These are phyloP conservation scores for Silene noctiflora DNA, from an alignment of 179 eudicot genomes.

Conservation along the genomic window DNA sequence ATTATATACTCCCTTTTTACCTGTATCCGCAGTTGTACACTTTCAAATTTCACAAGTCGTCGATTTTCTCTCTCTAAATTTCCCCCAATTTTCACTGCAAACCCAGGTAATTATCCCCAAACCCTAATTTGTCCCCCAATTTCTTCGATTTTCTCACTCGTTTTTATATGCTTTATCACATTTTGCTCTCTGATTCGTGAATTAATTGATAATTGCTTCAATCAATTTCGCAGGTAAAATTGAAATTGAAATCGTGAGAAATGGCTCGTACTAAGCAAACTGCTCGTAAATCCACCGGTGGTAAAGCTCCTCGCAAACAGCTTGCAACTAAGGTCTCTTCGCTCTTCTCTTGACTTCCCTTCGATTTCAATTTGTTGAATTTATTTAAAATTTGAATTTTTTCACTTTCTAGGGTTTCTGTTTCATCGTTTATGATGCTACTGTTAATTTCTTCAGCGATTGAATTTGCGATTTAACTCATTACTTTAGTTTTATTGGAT, in stretches of 20 bases:
- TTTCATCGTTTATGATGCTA: not conserved
- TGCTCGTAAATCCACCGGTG: conserved; percentile 29
- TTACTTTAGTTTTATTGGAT: too few species aligned
- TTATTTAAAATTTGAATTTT: not conserved
- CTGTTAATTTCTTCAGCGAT: too few species aligned
- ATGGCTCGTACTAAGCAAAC: conserved; percentile 35
- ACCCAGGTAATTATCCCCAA: not conserved
- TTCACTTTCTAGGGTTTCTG: not conserved
- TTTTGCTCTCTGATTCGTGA: too few species aligned
- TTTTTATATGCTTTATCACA: not conserved
- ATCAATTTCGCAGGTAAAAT: not conserved
- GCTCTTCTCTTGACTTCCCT: not conserved
- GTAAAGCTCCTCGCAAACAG: conserved; percentile 31
- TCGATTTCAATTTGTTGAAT: not conserved
- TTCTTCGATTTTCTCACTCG: not conserved
- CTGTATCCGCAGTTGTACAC: too few species aligned
- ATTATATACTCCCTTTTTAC: too few species aligned
- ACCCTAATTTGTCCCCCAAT: conserved; percentile 7
- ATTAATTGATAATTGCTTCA: not conserved
- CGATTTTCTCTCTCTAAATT: not conserved
- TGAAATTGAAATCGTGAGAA: not conserved
- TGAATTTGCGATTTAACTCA: too few species aligned
- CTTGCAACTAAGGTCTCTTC: conserved; percentile 25
- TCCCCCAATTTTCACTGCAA: not conserved
- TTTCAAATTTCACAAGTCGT: too few species aligned